Base-by-base conservation (phyloP, 78 protist species). In the Mantamonas sphyraenae region DNA sequence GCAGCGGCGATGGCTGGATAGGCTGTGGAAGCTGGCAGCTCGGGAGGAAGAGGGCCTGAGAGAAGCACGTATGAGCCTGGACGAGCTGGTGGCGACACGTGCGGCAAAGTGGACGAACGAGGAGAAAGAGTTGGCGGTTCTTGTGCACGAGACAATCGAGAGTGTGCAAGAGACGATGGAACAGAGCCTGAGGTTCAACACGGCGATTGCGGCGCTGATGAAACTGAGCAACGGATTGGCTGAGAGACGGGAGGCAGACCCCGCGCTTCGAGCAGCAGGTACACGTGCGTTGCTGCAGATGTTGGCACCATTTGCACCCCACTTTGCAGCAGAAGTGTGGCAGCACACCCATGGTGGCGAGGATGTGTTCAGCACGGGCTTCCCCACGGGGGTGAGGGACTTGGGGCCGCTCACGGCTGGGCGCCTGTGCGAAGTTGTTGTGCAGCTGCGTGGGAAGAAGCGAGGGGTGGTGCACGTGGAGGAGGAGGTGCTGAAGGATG, bases 261-360 rank as follows among this genome's bases (percentile, higher is more conserved):
- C 47, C 47, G 24, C 47, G 47, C 47, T 10, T 10, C 47, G 7
- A 10, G 47, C 47, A 10, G 50, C 42, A 26, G 28, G 60, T 30
- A 2, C 68, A 33, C 42, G 55, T 26, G 22, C 33, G 5, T 30
- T 77, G 2, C 56, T 42, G 9, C 43, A 68, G 30, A 28, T 84
- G 33, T 58, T 84, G 40, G 60, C 80, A 35, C 85, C 88, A 43
- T 68, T 74, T 40, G 84, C 90, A 31, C 90, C 90, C 40, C 78
- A 75, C 24, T 31, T 75, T 7, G 61, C 84, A 3, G 71, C 65
- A 40, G 60, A 57, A 68, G 35, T 57, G 31, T 84, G 90, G 90
- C 53, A 56, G 43, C 5, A 7, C 56, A n/a, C n/a, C n/a, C n/a
- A n/a, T n/a, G n/a, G n/a, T n/a, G n/a, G n/a, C n/a, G n/a, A n/a